These are phyloP conservation scores for Pugionium dolabratum DNA, from an alignment of 345 rosid species.

Conservation along the genomic window DNA sequence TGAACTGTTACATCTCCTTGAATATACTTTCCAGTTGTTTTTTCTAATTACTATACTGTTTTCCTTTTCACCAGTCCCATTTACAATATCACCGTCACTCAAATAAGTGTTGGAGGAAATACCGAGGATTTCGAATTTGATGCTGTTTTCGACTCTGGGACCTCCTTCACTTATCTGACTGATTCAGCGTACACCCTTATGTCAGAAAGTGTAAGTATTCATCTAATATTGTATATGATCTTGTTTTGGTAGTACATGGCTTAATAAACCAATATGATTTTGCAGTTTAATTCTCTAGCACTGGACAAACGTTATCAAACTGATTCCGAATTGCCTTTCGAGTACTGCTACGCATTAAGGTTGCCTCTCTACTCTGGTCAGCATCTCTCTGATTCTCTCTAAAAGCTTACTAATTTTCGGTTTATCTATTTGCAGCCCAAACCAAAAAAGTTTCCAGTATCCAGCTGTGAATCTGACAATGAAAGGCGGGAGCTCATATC, in stretches of 20 bases:
- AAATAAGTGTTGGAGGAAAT: constrained; percentile 60
- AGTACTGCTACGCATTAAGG: constrained; percentile 80
- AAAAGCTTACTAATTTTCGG: constrained; percentile 4
- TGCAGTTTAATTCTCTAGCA: constrained; percentile 69
- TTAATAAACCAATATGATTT: constrained; percentile 8
- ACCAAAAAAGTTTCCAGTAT: constrained; percentile 42
- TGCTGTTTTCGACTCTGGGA: constrained; percentile 93
- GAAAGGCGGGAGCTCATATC: constrained; percentile 71
- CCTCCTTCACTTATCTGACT: constrained; percentile 87
- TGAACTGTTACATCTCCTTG: neutral
- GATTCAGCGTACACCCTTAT: constrained; percentile 68
- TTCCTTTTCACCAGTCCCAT: constrained; percentile 59
- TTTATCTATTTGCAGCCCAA: constrained; percentile 40
- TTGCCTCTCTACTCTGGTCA: constrained; percentile 33
- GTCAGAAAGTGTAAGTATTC: constrained; percentile 59
- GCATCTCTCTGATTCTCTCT: constrained; percentile 8
- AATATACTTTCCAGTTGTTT: neutral
- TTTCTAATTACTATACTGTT: constrained; percentile 6
- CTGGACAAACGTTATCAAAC: constrained; percentile 52
- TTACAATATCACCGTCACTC: constrained; percentile 74
- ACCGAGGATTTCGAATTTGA: constrained; percentile 52
- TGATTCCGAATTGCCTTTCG: constrained; percentile 58
- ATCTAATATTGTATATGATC: constrained; percentile 15
- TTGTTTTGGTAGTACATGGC: constrained; percentile 5
- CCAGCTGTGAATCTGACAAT: constrained; percentile 64